Conservation (phyloP, 1,284 basidiomycete species). For the Trichosporon faecale region DNA sequence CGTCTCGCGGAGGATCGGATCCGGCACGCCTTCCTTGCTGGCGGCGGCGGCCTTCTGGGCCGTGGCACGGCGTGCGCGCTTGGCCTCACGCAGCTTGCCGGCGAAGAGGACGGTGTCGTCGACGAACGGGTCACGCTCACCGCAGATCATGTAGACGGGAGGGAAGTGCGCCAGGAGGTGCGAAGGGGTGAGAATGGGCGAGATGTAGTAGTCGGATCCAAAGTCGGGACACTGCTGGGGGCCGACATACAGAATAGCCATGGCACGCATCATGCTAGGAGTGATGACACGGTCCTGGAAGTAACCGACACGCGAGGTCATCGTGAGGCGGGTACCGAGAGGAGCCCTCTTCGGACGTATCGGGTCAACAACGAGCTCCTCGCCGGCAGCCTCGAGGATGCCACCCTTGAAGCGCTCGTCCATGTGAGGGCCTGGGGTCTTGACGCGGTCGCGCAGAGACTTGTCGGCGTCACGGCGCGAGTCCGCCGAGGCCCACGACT, state of each 20-base stretch:
- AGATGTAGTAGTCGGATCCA: constrained; percentile 88
- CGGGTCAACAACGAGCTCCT: constrained; percentile 15
- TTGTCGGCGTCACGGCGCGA: constrained; percentile 50
- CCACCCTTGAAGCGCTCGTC: constrained; percentile 23
- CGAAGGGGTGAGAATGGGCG: constrained; percentile 83
- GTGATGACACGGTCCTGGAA: constrained; percentile 89
- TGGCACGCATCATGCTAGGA: constrained; percentile 95
- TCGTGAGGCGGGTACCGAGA: constrained; percentile 82
- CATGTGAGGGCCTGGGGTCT: constrained; percentile 41
- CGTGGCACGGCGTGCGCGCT: constrained; percentile 71
- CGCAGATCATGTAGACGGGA: constrained; percentile 84
- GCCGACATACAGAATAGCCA: constrained; percentile 96
- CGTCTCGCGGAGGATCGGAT: constrained; percentile 62
- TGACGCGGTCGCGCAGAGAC: constrained; percentile 51
- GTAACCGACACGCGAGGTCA: constrained; percentile 92
- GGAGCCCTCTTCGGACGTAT: constrained; percentile 52
- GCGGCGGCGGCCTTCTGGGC: constrained; percentile 43
- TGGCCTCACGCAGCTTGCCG: constrained; percentile 86
- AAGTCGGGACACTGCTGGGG: constrained; percentile 90
- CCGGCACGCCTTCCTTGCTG: constrained; percentile 28
- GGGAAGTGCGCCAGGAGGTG: constrained; percentile 86
- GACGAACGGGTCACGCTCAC: constrained; percentile 94
- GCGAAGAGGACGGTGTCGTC: constrained; percentile 93
- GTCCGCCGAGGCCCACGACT: constrained; percentile 27
- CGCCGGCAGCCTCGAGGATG: constrained; percentile 23